A percentile compares a stretch with the other conserved stretches of the same genome.
phyloP scores from a whole-genome alignment of 495 filamentous ascomycete species.

The Talaromyces stipitatus region DNA sequence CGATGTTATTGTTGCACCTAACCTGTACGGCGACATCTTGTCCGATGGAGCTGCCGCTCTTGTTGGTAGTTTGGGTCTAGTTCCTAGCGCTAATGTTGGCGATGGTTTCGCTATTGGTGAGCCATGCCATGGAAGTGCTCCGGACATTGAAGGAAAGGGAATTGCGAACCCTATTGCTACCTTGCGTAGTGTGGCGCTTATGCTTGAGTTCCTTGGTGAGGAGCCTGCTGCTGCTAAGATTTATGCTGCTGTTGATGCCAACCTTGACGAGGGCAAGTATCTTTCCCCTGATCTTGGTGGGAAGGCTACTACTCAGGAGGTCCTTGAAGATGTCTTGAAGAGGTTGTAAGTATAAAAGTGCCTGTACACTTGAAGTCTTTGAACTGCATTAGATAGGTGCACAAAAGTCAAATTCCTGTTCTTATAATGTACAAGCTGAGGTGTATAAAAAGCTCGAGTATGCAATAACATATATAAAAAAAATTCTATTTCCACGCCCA shows the following conservation, averaged over 20 bases:
- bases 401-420: neutral
- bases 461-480: no score
- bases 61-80: conserved; percentile 87
- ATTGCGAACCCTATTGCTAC: conserved; percentile 97
- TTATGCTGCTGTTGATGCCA: conserved; percentile 86
- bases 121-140: conserved; percentile 93
- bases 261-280: conserved; percentile 73
- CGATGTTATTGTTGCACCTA: conserved; percentile 97
- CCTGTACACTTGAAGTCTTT: neutral
- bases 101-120: conserved; percentile 94
- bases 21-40: conserved; percentile 95
- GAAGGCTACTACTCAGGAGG: conserved; percentile 77
- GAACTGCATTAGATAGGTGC: neutral
- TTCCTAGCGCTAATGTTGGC: conserved; percentile 95
- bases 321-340: conserved; percentile 81
- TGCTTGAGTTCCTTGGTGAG: conserved; percentile 92
- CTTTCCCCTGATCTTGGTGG: conserved; percentile 91
- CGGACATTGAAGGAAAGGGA: conserved; percentile 86
- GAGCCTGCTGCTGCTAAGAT: conserved; percentile 79
- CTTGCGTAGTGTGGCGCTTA: conserved; percentile 79
- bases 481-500: no score
- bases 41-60: conserved; percentile 93
- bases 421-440: no score
- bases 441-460: no score
- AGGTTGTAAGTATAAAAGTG: conserved; percentile 52